Conservation (phyloP, 352 stramenopile genomes). For the Globisporangium solare region DNA sequence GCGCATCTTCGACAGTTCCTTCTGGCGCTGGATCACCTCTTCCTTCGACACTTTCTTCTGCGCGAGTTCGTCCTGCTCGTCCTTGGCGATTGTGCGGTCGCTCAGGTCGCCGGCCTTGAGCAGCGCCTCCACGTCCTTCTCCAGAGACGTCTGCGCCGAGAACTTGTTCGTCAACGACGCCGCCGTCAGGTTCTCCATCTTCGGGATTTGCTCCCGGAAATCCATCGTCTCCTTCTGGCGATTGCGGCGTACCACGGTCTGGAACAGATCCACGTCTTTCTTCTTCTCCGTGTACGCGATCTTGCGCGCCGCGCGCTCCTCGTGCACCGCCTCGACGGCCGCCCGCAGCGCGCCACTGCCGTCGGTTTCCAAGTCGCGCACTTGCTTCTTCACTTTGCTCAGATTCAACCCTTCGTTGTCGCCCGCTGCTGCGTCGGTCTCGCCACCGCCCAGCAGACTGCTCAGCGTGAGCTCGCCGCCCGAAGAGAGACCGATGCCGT, state of each 20-base stretch:
- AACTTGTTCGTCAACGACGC: conserved; percentile 92
- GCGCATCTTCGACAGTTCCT: conserved; percentile 94
- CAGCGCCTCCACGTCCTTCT: conserved; percentile 74
- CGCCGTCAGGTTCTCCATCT: conserved; percentile 74
- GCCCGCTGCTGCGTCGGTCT: conserved; percentile 19
- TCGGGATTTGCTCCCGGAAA: conserved; percentile 87
- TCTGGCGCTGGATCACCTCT: conserved; percentile 84
- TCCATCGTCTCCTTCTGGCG: conserved; percentile 93
- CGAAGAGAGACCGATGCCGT: conserved; percentile 22
- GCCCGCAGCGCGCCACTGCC: conserved; percentile 49
- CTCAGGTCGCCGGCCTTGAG: conserved; percentile 58
- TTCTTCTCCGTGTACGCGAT: conserved; percentile 86
- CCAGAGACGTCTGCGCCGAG: conserved; percentile 86
- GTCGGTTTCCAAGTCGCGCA: conserved; percentile 63
- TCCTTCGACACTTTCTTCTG: conserved; percentile 65
- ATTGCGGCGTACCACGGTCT: conserved; percentile 88
- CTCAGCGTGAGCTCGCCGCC: conserved; percentile 30
- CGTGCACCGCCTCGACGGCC: conserved; percentile 69
- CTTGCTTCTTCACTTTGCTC: conserved; percentile 68
- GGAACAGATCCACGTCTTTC: conserved; percentile 88
- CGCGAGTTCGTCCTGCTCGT: conserved; percentile 69
- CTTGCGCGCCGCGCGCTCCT: conserved; percentile 86
- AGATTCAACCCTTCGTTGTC: conserved; percentile 30
- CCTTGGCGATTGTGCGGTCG: conserved; percentile 50
- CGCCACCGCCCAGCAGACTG: conserved; percentile 32